Conservation (phyloP, 1,284 basidiomycete species). For the Blastosporella zonata region DNA sequence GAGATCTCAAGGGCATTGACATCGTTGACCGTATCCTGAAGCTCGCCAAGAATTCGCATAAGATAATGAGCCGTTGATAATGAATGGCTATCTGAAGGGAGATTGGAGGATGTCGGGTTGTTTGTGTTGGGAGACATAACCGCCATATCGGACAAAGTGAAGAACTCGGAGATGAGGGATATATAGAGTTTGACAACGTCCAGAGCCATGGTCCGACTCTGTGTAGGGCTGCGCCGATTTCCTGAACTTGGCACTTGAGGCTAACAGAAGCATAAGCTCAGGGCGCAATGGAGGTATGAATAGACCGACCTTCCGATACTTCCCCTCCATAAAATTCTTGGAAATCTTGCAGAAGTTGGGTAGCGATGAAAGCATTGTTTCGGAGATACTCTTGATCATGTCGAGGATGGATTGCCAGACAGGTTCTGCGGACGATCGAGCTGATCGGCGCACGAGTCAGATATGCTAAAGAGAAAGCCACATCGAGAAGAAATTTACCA, state of each 20-base stretch:
- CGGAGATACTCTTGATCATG: constrained; percentile 70
- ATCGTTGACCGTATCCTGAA: constrained; percentile 86
- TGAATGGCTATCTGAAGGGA: constrained; percentile 78
- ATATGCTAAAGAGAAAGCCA: neutral
- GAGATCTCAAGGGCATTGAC: constrained; percentile 80
- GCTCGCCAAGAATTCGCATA: constrained; percentile 75
- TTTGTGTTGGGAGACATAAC: constrained; percentile 45
- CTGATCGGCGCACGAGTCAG: constrained; percentile 30
- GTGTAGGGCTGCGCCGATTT: constrained; percentile 71
- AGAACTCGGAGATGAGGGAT: constrained; percentile 84
- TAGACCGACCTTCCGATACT: constrained; percentile 73
- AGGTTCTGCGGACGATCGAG: constrained; percentile 62
- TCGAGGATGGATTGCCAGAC: constrained; percentile 82
- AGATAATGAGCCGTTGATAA: constrained; percentile 84
- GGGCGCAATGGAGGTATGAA: neutral
- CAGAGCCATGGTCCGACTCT: constrained; percentile 87
- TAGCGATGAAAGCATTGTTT: constrained; percentile 67
- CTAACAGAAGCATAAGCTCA: constrained; percentile 11
- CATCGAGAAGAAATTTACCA: constrained; percentile 38
- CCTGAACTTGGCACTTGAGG: constrained; percentile 28
- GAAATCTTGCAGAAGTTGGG: constrained; percentile 95
- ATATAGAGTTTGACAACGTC: constrained; percentile 91
- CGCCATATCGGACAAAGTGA: constrained; percentile 79
- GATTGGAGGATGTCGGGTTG: constrained; percentile 46
- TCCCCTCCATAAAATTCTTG: constrained; percentile 88